Percentiles rank a stretch among this genome's conserved stretches.
phyloP scores from a whole-genome alignment of 345 rosid species.

The Arabis hirsuta region DNA sequence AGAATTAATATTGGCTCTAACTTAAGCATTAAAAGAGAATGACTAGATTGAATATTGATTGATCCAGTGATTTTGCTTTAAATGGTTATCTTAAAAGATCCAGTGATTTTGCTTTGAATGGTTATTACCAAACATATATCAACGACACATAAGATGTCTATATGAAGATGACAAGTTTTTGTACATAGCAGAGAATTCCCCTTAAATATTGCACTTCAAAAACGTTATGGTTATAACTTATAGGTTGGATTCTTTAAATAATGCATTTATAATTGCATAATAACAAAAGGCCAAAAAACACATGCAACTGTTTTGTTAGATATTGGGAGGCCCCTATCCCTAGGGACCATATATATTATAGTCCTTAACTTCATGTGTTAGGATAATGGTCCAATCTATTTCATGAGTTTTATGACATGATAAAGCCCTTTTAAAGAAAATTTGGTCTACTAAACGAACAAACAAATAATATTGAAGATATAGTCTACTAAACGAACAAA shows the following conservation, averaged over 20 bases:
- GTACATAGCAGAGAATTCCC: slow-evolving; percentile 5
- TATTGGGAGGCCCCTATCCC: slow-evolving; percentile 26
- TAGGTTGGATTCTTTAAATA: slow-evolving; percentile 15
- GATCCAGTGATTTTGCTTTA: slow-evolving; percentile 11
- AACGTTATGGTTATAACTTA: slow-evolving; percentile 3
- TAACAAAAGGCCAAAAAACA: slow-evolving; percentile 25
- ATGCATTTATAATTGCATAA: not conserved
- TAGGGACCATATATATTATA: slow-evolving; percentile 14
- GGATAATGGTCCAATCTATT: not conserved
- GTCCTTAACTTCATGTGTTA: slow-evolving; percentile 24
- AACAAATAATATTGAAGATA: not conserved
- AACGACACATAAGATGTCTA: slow-evolving; percentile 4
- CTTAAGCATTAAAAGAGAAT: slow-evolving; percentile 1
- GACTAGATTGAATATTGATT: slow-evolving; percentile 1
- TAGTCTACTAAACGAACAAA: not conserved
- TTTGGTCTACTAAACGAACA: not conserved
- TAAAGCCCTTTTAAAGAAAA: not conserved
- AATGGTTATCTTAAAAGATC: not conserved
- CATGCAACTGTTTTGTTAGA: slow-evolving; percentile 37
- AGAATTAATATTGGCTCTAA: not conserved
- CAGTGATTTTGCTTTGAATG: slow-evolving; percentile 12
- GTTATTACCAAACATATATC: slow-evolving; percentile 19
- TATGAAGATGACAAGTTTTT: not conserved
- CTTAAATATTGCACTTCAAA: not conserved
- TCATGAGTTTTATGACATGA: not conserved